These are phyloP conservation scores for Malus sylvestris DNA, from an alignment of 306 rosid genomes.

Conservation along the genomic window DNA sequence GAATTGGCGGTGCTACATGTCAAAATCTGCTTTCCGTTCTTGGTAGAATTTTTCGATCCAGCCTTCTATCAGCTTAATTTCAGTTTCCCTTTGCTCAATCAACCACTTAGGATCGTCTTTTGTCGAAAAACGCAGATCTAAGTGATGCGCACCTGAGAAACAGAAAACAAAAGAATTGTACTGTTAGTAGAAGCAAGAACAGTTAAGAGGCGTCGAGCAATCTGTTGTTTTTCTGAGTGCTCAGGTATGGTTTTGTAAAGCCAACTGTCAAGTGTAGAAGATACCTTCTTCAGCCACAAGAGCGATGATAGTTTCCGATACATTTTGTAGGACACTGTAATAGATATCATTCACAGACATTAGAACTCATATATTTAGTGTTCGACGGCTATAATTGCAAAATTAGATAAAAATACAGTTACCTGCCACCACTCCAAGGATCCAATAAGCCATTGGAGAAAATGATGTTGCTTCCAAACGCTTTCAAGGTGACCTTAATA, in stretches of 20 bases:
- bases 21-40: slow-evolving; percentile 22
- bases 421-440: slow-evolving; percentile 98
- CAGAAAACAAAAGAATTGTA: not conserved
- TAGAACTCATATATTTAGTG: not conserved
- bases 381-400: slow-evolving; percentile 1
- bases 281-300: slow-evolving; percentile 72
- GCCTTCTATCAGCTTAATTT: slow-evolving; percentile 54
- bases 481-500: slow-evolving; percentile 41
- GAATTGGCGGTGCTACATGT: slow-evolving; percentile 8
- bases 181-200: too few species aligned
- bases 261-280: slow-evolving; percentile 9
- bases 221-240: not conserved
- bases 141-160: slow-evolving; percentile 66
- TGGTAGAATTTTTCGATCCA: slow-evolving; percentile 50
- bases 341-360: slow-evolving; percentile 14
- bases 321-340: slow-evolving; percentile 64
- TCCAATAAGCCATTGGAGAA: slow-evolving; percentile 83
- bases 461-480: slow-evolving; percentile 72
- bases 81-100: slow-evolving; percentile 56
- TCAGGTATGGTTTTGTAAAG: not conserved
- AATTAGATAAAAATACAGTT: slow-evolving; percentile 9
- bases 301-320: slow-evolving; percentile 67
- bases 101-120: slow-evolving; percentile 75
- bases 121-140: slow-evolving; percentile 69
- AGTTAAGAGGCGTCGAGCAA: not conserved